Base-by-base conservation (phyloP, 441 rosid genomes). In the Corymbia citriodora region DNA sequence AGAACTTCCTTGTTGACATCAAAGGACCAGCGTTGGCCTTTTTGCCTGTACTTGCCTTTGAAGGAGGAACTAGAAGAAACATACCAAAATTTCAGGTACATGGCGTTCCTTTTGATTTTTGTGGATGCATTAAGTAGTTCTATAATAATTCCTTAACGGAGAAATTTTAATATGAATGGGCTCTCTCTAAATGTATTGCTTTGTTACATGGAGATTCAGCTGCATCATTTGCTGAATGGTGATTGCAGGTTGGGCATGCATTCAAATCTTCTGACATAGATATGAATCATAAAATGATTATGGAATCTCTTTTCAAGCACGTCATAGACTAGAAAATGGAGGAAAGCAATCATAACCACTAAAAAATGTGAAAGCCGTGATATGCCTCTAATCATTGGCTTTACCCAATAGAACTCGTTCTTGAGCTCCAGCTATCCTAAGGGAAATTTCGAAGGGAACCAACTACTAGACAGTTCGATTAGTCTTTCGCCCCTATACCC, bases 31-130 rank as follows among this genome's bases (percentile, higher is more conserved):
- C 94, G 15, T 45, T 97, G 89, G 99, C 96, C 74, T 94, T 94
- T 93, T 94, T 97, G 91, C 98, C 99, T 2, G 96, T 94, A 90
- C 98, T 97, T 93, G 99, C 99, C 72, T 98, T 98, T 87, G 98
- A 98, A 93, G 99, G 99, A 91, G 99, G 95, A 82, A 96, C 98
- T 52, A 91, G 96, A 91, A 97, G 96, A 93, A 97, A 96, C 89
- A 93, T 96, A 88, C 99, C 99, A 25, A 97, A 96, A 93, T 95
- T 96, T 94, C 96, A 96, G 96, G 99, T 92, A 68, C 7, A 90
- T 74, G 52, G 88, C 87, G 57, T 89, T 89, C 87, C 83, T 29
- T 50, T 33, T 79, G 63, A 87, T 89, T 33, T 55, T 33, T 89
- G 16, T 27, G 36, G 53, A 29, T 81, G 82, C 52, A 48, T 79